phyloP scores from a whole-genome alignment of 2,329 filamentous ascomycete genomes.

The Alternaria ethzedia region DNA sequence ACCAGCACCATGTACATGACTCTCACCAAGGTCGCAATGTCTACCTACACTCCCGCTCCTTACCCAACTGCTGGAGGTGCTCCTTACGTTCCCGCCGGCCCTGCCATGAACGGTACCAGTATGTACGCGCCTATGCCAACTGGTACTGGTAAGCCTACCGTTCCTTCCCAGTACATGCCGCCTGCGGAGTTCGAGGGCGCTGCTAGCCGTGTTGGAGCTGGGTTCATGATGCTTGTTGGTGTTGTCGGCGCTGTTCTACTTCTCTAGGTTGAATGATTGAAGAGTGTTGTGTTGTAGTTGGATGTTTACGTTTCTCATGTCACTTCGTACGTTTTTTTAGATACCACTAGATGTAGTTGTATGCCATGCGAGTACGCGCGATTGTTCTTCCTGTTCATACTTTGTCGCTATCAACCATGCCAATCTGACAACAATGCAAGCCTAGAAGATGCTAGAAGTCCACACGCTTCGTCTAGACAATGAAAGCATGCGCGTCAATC shows the following conservation, averaged over 20 bases:
- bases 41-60: slow-evolving; percentile 16
- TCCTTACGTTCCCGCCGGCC: slow-evolving; percentile 8
- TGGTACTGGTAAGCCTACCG: slow-evolving; percentile 19
- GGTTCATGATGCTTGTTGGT: slow-evolving; percentile 24
- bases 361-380: slow-evolving; percentile 6
- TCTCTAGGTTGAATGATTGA: slow-evolving; percentile 19
- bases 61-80: slow-evolving; percentile 13
- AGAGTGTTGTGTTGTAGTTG: not conserved
- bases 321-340: not conserved
- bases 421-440: not conserved
- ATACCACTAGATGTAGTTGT: slow-evolving; percentile 2
- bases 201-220: slow-evolving; percentile 30
- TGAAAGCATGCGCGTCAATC: not conserved
- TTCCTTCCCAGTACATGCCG: slow-evolving; percentile 17
- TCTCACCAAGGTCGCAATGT: slow-evolving; percentile 30
- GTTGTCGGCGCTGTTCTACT: slow-evolving; percentile 27
- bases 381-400: not conserved
- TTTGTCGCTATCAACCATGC: too few relatives aligned
- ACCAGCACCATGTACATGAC: slow-evolving; percentile 22
- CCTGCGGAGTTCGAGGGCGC: slow-evolving; percentile 32
- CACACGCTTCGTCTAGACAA: not conserved
- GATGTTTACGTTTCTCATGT: slow-evolving; percentile 9
- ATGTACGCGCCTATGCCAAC: slow-evolving; percentile 18
- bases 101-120: slow-evolving; percentile 13
- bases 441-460: not conserved